A percentile compares a stretch with the other conserved stretches of the same genome.
Evolutionary conservation across 305 asterid species (phyloP).

Genomic region (Ajuga reptans): DNA sequence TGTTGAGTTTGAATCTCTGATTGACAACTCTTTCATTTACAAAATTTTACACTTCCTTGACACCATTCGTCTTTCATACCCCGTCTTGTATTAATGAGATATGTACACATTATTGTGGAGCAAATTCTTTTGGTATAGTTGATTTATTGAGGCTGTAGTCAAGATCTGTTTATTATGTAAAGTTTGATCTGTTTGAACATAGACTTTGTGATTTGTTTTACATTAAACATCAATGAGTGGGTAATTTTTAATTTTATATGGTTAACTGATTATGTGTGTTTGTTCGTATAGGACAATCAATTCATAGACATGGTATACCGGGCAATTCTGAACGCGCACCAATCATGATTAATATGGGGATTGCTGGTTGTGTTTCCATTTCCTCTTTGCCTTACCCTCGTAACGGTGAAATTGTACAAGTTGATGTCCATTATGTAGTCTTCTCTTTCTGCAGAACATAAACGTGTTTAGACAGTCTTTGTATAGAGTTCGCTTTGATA

Average conservation of each 20-base stretch:
- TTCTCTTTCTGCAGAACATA: neutral
- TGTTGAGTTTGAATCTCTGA: neutral
- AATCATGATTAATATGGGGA: constrained; percentile 28
- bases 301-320: constrained; percentile 72
- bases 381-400: constrained; percentile 2
- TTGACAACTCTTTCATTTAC: too few species aligned
- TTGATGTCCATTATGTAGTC: constrained; percentile 22
- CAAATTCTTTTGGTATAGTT: too few species aligned
- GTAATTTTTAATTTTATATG: neutral
- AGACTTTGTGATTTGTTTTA: neutral
- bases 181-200: too few species aligned
- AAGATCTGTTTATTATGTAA: too few species aligned
- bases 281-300: constrained; percentile 52
- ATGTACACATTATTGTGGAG: too few species aligned
- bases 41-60: neutral
- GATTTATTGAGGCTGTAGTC: neutral
- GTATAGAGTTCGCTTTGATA: constrained; percentile 26
- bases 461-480: constrained; percentile 13
- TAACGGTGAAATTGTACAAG: constrained; percentile 17
- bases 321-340: constrained; percentile 58
- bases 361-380: neutral
- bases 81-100: too few species aligned
- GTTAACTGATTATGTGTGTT: neutral
- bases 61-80: neutral
- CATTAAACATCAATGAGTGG: neutral